Evolutionary conservation across 1,284 basidiomycete species (phyloP).

Genomic region (Trichosporon sp.): DNA sequence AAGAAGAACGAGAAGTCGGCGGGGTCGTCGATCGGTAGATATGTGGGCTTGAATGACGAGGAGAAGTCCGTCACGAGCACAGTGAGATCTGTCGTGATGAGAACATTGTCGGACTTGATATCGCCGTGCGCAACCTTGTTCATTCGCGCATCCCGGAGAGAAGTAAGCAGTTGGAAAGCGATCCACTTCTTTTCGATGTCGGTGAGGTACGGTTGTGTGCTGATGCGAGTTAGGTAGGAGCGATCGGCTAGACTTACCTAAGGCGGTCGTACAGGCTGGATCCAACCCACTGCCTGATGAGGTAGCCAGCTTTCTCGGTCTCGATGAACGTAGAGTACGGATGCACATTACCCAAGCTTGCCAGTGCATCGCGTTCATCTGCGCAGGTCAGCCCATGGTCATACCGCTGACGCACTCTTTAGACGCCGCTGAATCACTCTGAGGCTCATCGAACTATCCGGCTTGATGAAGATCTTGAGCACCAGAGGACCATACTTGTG

Average conservation of each 20-base stretch:
- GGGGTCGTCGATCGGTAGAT: conserved; percentile 91
- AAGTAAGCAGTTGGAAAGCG: conserved; percentile 84
- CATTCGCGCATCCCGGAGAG: conserved; percentile 74
- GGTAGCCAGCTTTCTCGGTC: conserved; percentile 92
- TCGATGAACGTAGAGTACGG: conserved; percentile 87
- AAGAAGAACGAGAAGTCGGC: conserved; percentile 98
- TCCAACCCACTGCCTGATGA: conserved; percentile 90
- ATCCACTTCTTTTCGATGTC: conserved; percentile 97
- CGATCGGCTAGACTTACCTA: conserved; percentile 60
- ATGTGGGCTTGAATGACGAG: conserved; percentile 87
- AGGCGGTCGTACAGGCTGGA: conserved; percentile 96
- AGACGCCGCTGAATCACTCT: conserved; percentile 64
- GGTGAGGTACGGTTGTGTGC: conserved; percentile 91
- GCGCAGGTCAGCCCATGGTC: conserved; percentile 9
- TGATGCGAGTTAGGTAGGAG: conserved; percentile 41
- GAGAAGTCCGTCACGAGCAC: conserved; percentile 95
- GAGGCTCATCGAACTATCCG: conserved; percentile 66
- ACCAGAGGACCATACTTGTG: conserved; percentile 68
- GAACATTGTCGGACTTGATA: conserved; percentile 95
- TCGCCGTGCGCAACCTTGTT: conserved; percentile 86
- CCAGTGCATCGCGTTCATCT: conserved; percentile 80
- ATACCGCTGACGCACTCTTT: conserved; percentile 55
- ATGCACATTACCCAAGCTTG: conserved; percentile 82
- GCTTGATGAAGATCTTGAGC: conserved; percentile 77
- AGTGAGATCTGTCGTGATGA: conserved; percentile 95